phyloP scores from a whole-genome alignment of 2,329 filamentous ascomycete species.

The Aspergillus latus region DNA sequence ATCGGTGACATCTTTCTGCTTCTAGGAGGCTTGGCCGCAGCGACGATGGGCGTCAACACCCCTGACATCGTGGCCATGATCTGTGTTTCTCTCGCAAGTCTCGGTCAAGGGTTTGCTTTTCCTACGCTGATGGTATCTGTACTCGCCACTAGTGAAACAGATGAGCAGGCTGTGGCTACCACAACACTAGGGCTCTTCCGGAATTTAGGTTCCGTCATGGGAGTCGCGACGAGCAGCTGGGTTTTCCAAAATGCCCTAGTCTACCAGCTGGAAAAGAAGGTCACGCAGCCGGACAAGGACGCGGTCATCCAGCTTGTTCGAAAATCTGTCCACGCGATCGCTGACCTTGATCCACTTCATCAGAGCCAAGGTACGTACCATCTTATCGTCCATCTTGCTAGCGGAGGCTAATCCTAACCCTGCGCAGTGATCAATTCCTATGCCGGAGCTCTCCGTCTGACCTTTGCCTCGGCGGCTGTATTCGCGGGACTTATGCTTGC shows the following conservation, averaged over 20 bases:
- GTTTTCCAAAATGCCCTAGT: conserved; percentile 71
- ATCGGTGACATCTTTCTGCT: conserved; percentile 53
- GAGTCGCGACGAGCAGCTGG: conserved; percentile 69
- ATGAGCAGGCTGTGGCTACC: conserved; percentile 67
- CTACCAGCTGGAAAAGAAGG: conserved; percentile 57
- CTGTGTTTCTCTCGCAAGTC: conserved; percentile 56
- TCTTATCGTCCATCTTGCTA: background rate
- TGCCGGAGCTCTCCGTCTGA: conserved; percentile 36
- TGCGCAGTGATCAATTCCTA: conserved; percentile 40
- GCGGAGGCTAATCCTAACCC: background rate
- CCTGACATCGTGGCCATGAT: conserved; percentile 56
- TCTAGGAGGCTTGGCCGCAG: conserved; percentile 53
- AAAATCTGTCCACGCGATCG: conserved; percentile 51
- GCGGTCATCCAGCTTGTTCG: conserved; percentile 52
- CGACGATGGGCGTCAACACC: conserved; percentile 53
- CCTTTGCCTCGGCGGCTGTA: conserved; percentile 40
- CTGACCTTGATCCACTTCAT: conserved; percentile 46
- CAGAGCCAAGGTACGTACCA: conserved; percentile 47
- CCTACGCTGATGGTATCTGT: conserved; percentile 64
- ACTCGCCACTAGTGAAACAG: conserved; percentile 59
- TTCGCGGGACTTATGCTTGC: conserved; percentile 37
- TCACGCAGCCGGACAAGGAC: conserved; percentile 60
- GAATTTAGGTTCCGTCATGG: conserved; percentile 69
- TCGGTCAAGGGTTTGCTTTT: conserved; percentile 65
- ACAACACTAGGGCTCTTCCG: conserved; percentile 71